Conservation (phyloP, 2,329 filamentous ascomycete genomes). For the Calonectria fujianensis region DNA sequence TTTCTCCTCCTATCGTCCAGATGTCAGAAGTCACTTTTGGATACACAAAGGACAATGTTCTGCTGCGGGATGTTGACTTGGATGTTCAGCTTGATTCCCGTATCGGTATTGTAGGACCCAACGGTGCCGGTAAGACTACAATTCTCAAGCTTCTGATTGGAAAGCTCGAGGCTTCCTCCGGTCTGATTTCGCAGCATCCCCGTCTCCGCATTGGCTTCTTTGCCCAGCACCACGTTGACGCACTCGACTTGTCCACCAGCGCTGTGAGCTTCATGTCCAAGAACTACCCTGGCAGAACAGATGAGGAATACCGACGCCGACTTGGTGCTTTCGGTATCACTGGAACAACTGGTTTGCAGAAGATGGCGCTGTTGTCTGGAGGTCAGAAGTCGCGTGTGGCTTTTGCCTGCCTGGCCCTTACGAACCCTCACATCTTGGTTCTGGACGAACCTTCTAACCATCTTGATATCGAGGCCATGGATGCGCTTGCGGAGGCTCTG, state of each 20-base stretch:
- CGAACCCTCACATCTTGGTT: conserved; percentile 96
- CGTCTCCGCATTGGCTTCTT: conserved; percentile 96
- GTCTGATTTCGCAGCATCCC: conserved; percentile 91
- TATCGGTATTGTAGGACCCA: conserved; percentile 99
- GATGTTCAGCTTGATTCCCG: conserved; percentile 98
- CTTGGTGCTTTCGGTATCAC: conserved; percentile 93
- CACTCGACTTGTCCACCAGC: conserved; percentile 89
- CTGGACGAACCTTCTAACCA: conserved; percentile 99
- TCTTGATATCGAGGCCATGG: conserved; percentile 99
- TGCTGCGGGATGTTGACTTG: conserved; percentile 91
- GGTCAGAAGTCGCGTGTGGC: conserved; percentile 99
- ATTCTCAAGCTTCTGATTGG: conserved; percentile 98
- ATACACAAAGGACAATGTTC: conserved; percentile 85
- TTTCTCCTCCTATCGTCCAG: conserved; percentile 97
- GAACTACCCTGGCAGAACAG: conserved; percentile 90
- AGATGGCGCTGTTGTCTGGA: conserved; percentile 94
- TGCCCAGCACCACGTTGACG: conserved; percentile 98
- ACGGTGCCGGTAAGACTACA: conserved; percentile 98
- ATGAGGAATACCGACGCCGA: conserved; percentile 97
- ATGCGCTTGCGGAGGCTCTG: conserved; percentile 90
- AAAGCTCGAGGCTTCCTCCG: conserved; percentile 83
- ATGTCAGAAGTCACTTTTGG: conserved; percentile 96
- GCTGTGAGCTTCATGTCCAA: conserved; percentile 98
- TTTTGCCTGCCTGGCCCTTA: conserved; percentile 95
- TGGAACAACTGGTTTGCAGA: conserved; percentile 96